These are phyloP conservation scores for Talaromyces sp. DNA, from an alignment of 2,329 filamentous ascomycete genomes.

Conservation along the genomic window DNA sequence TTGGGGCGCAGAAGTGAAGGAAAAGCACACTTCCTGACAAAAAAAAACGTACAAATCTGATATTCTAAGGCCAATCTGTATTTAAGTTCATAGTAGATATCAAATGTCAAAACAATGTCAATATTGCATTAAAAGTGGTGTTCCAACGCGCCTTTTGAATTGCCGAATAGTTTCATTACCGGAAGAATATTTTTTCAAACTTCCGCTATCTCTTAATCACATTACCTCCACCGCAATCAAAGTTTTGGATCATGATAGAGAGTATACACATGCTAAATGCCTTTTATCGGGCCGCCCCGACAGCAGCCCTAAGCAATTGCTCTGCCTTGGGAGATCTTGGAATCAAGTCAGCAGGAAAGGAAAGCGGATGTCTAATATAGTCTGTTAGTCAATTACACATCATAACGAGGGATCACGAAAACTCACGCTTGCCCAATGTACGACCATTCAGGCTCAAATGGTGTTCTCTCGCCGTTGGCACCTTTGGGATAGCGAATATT, in stretches of 20 bases:
- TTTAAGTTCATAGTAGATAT: not conserved
- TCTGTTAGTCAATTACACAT: not conserved
- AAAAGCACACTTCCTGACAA: no score
- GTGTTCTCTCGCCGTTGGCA: not conserved
- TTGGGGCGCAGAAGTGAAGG: conserved; percentile 6
- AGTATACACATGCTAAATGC: not conserved
- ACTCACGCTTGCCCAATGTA: conserved; percentile 7
- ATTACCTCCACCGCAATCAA: not conserved
- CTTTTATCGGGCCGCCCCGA: not conserved
- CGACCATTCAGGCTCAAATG: conserved; percentile 6
- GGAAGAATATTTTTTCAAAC: not conserved
- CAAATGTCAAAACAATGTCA: not conserved
- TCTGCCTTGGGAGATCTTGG: conserved; percentile 1
- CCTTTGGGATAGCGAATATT: conserved; percentile 1
- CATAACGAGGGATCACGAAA: not conserved
- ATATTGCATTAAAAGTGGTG: not conserved
- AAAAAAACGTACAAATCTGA: not conserved
- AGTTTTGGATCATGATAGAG: not conserved
- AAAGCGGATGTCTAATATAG: not conserved
- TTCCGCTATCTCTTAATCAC: not conserved
- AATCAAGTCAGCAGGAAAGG: not conserved
- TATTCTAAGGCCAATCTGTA: not conserved
- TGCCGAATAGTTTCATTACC: not conserved
- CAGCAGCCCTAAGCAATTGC: conserved; percentile 7
- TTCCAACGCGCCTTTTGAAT: not conserved